phyloP scores from a whole-genome alignment of 2,329 filamentous ascomycete genomes.

The Alternaria brassicicola region DNA sequence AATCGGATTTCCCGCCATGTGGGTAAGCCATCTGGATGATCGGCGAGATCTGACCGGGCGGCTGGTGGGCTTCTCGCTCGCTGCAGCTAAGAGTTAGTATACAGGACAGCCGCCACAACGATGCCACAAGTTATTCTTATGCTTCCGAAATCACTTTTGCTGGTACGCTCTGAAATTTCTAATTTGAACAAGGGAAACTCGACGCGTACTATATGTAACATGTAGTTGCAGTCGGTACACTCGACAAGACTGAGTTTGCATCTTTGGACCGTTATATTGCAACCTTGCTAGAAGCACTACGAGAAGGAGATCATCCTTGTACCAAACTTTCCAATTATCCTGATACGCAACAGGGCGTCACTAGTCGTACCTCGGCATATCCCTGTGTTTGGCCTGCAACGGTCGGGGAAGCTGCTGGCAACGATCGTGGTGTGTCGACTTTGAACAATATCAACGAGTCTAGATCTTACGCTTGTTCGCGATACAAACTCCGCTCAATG shows the following conservation, averaged over 20 bases:
- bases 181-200: neutral
- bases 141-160: neutral
- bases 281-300: neutral
- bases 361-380: neutral
- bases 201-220: neutral
- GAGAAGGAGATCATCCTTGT: neutral
- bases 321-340: neutral
- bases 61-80: neutral
- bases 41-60: neutral
- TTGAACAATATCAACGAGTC: neutral
- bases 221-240: neutral
- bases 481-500: neutral
- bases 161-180: neutral
- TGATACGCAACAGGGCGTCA: neutral
- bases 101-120: neutral
- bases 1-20: neutral
- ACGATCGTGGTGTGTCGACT: neutral
- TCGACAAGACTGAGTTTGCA: neutral
- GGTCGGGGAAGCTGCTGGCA: neutral
- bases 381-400: neutral
- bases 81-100: conserved; percentile 13
- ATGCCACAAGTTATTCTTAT: neutral
- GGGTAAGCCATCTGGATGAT: neutral
- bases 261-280: neutral
- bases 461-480: neutral